Conservation (phyloP, 1,139 yeast species). For the Scheffersomyces parashehatae region DNA sequence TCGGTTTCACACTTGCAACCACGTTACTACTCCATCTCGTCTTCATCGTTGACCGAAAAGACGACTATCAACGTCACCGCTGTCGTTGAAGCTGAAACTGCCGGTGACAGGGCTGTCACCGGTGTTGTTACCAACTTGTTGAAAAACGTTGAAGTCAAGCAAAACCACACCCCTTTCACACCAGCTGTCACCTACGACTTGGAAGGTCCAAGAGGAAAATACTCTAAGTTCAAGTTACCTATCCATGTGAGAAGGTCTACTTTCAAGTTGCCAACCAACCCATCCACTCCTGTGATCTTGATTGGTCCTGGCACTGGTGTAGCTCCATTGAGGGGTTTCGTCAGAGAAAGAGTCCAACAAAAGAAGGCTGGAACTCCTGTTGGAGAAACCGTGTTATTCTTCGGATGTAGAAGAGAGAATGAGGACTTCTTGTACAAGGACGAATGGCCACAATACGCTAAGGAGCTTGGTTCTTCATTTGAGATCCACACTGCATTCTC, state of each 20-base stretch:
- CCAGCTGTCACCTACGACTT: constrained; percentile 66
- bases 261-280: constrained; percentile 89
- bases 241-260: constrained; percentile 94
- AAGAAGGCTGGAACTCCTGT: constrained; percentile 46
- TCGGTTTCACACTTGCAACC: constrained; percentile 82
- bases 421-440: constrained; percentile 83
- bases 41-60: constrained; percentile 81
- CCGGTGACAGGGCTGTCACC: constrained; percentile 51
- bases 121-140: constrained; percentile 94
- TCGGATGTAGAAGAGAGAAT: constrained; percentile 75
- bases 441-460: constrained; percentile 79
- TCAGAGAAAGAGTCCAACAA: constrained; percentile 70
- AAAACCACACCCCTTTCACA: constrained; percentile 47
- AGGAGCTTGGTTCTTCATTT: constrained; percentile 63
- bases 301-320: constrained; percentile 99
- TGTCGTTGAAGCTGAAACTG: constrained; percentile 75
- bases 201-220: constrained; percentile 76
- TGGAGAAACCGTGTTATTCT: constrained; percentile 78
- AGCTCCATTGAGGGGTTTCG: constrained; percentile 94
- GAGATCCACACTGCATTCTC: constrained; percentile 85
- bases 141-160: constrained; percentile 66
- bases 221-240: constrained; percentile 63
- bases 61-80: constrained; percentile 81
- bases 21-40: constrained; percentile 94
- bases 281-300: constrained; percentile 82